A percentile compares a stretch with the other conserved stretches of the same genome.
Conservation (phyloP, 331 rosid species). For the Rosa hybrid region DNA sequence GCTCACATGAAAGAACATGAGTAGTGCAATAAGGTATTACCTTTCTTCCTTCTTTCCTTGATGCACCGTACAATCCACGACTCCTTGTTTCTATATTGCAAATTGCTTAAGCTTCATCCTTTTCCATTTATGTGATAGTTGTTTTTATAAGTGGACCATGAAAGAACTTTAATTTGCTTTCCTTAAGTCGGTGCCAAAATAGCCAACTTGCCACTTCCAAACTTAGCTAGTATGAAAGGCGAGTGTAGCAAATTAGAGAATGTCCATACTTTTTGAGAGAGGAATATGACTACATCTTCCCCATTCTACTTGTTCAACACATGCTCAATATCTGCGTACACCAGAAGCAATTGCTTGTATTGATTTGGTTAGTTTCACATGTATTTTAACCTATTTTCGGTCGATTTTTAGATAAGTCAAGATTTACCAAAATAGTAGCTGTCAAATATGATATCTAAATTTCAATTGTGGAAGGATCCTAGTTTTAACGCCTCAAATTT, state of each 20-base stretch:
- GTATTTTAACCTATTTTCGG: neutral
- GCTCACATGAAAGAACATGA: conserved; percentile 48
- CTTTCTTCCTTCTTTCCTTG: conserved; percentile 10
- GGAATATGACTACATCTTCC: neutral
- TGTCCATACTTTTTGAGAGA: neutral
- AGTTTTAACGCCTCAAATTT: neutral
- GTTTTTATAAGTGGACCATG: neutral
- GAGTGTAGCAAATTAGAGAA: neutral
- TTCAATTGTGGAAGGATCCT: neutral
- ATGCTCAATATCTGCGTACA: neutral
- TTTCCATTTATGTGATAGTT: neutral
- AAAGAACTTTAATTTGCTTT: neutral
- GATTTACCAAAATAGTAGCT: neutral
- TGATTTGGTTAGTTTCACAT: neutral
- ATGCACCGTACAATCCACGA: conserved; percentile 24
- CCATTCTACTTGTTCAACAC: neutral
- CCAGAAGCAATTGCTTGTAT: neutral
- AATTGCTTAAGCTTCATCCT: neutral
- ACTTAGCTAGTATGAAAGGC: neutral
- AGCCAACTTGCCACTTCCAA: neutral
- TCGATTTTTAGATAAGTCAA: neutral
- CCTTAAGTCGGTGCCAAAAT: neutral
- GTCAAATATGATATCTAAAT: neutral
- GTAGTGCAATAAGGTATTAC: conserved; percentile 5
- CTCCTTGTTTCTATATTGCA: neutral